Conservation (phyloP, 139 green algal species). For the Coccomyxa sp. region DNA sequence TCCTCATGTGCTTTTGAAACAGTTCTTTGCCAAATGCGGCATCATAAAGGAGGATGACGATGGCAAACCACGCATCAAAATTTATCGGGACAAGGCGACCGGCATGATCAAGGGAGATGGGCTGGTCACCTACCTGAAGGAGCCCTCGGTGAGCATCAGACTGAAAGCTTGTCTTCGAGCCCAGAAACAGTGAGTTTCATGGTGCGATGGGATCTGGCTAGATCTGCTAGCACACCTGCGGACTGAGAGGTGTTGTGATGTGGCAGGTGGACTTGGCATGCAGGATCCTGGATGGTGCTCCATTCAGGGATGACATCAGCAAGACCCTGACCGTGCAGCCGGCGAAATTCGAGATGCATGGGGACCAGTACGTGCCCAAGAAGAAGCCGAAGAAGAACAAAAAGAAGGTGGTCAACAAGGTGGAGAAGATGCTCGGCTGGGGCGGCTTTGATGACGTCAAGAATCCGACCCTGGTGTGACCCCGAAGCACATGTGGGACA, state of each 20-base stretch:
- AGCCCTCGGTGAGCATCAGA: conserved; percentile 39
- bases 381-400: conserved; percentile 45
- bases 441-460: conserved; percentile 86
- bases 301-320: conserved; percentile 43
- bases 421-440: conserved; percentile 70
- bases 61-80: conserved; percentile 59
- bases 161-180: neutral
- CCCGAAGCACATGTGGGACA: neutral
- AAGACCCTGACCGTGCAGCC: conserved; percentile 38
- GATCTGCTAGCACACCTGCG: too few relatives aligned
- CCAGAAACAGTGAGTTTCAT: neutral
- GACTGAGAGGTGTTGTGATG: neutral
- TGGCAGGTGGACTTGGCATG: conserved; percentile 65
- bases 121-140: conserved; percentile 86
- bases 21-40: conserved; percentile 74
- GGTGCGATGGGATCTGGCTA: neutral
- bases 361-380: conserved; percentile 54
- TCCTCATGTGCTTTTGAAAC: neutral
- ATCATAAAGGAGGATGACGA: conserved; percentile 68
- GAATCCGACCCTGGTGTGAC: conserved; percentile 49
- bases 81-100: conserved; percentile 69
- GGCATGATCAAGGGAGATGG: conserved; percentile 84
- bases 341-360: conserved; percentile 84
- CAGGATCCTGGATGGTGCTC: conserved; percentile 68
- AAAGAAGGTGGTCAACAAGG: conserved; percentile 30